A percentile compares a stretch with the other conserved stretches of the same genome.
phyloP scores from a whole-genome alignment of 2,329 filamentous ascomycete genomes.

The Fusarium drepaniforme region DNA sequence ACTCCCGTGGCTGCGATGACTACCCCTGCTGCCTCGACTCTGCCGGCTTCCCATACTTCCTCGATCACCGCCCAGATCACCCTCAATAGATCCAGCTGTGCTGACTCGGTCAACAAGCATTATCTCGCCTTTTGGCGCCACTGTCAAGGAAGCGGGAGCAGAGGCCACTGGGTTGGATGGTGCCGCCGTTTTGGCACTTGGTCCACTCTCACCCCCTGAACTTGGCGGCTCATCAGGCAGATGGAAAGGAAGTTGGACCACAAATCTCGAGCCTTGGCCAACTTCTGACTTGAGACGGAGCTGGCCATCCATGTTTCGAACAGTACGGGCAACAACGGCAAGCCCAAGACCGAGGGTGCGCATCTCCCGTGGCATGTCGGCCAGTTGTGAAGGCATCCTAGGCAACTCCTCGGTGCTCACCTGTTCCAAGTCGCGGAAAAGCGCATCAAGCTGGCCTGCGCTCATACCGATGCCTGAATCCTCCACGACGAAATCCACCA shows the following conservation, averaged over 20 bases:
- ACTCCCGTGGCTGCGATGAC: slow-evolving; percentile 60
- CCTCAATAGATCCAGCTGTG: slow-evolving; percentile 24
- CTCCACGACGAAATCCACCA: slow-evolving; percentile 79
- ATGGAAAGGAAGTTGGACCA: slow-evolving; percentile 82
- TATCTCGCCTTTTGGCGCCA: slow-evolving; percentile 64
- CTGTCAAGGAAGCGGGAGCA: slow-evolving; percentile 43
- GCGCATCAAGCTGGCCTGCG: slow-evolving; percentile 67
- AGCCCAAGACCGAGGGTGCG: slow-evolving; percentile 81
- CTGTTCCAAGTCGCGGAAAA: slow-evolving; percentile 71
- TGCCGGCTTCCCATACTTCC: slow-evolving; percentile 39
- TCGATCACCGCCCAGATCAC: slow-evolving; percentile 16
- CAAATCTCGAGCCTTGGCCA: slow-evolving; percentile 85
- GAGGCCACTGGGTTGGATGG: slow-evolving; percentile 28
- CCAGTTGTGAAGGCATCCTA: slow-evolving; percentile 33
- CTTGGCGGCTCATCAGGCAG: slow-evolving; percentile 60
- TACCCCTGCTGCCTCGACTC: slow-evolving; percentile 57
- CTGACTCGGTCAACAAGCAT: slow-evolving; percentile 68
- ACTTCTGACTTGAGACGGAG: slow-evolving; percentile 86
- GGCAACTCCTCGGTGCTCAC: slow-evolving; percentile 61
- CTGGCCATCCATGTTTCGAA: slow-evolving; percentile 93
- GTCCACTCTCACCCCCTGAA: slow-evolving; percentile 12
- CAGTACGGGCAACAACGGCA: slow-evolving; percentile 87
- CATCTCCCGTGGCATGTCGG: slow-evolving; percentile 46
- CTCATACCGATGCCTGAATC: slow-evolving; percentile 84
- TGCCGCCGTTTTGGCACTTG: slow-evolving; percentile 11